Percentiles rank a stretch among this genome's conserved stretches.
Evolutionary conservation across 768 basidiomycete genomes (phyloP).

Genomic region (Leccinum fibrillosum): DNA sequence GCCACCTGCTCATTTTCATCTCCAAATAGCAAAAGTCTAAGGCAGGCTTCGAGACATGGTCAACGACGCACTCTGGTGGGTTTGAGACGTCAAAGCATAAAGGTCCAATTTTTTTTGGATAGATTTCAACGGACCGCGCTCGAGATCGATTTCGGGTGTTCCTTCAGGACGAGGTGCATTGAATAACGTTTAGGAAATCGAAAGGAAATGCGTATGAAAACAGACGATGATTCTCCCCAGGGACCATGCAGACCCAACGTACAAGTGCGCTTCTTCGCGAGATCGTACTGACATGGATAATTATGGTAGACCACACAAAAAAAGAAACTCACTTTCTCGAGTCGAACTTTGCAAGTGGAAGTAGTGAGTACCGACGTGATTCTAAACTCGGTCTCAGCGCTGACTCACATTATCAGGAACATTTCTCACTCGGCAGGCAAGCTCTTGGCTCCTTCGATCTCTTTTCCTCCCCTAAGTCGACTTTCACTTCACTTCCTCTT

Average conservation of each 20-base stretch:
- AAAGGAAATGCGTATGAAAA: constrained; percentile 86
- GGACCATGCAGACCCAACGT: constrained; percentile 86
- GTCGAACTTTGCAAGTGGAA: constrained; percentile 70
- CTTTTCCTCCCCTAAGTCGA: constrained; percentile 30
- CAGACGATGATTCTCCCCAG: constrained; percentile 83
- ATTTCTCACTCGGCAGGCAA: constrained; percentile 70
- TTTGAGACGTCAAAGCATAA: constrained; percentile 74
- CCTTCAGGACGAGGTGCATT: constrained; percentile 57
- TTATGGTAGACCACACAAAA: not conserved
- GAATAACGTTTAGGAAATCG: constrained; percentile 82
- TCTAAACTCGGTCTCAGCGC: constrained; percentile 35
- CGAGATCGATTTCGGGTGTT: constrained; percentile 74
- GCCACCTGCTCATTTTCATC: constrained; percentile 55
- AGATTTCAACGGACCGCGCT: constrained; percentile 77
- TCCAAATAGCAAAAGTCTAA: constrained; percentile 75
- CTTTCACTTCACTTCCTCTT: constrained; percentile 48
- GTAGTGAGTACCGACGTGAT: constrained; percentile 67
- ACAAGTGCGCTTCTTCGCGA: constrained; percentile 71
- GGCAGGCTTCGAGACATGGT: constrained; percentile 81
- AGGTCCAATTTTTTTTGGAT: constrained; percentile 71
- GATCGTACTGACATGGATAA: constrained; percentile 48
- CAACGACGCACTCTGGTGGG: constrained; percentile 63
- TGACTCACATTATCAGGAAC: not conserved
- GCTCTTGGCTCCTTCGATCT: constrained; percentile 41
- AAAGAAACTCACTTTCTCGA: constrained; percentile 65